These are phyloP conservation scores for Dendrobium nobile DNA, from an alignment of 106 monocot species.

Conservation along the genomic window DNA sequence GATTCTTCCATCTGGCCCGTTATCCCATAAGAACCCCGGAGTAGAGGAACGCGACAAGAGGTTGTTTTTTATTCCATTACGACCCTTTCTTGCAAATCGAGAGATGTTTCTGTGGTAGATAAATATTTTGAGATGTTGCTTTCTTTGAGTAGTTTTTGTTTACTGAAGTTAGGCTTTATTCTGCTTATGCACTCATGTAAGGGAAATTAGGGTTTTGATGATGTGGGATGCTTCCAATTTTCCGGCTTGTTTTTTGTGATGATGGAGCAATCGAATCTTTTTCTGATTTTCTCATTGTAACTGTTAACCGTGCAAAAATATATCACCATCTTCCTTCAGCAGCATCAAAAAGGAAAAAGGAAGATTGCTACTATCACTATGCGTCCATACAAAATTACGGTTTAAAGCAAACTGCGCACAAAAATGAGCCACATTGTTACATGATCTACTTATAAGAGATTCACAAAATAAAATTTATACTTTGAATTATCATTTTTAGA, in stretches of 20 bases:
- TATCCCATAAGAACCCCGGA: slow-evolving; percentile 63
- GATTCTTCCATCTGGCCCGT: slow-evolving; percentile 25
- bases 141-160: not conserved
- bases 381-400: too few relatives aligned
- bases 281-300: not conserved
- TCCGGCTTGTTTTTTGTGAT: not conserved
- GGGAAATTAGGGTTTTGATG: not conserved
- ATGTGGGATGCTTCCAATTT: not conserved
- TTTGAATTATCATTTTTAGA: too few relatives aligned
- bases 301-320: not conserved
- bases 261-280: not conserved
- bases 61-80: slow-evolving; percentile 18
- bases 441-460: too few relatives aligned
- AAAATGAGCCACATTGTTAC: too few relatives aligned
- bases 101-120: not conserved
- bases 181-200: not conserved
- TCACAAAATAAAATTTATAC: too few relatives aligned
- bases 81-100: not conserved
- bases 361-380: too few relatives aligned
- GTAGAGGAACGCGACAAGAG: slow-evolving; percentile 46
- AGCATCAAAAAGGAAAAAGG: too few relatives aligned
- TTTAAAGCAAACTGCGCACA: too few relatives aligned
- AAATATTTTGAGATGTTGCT: not conserved
- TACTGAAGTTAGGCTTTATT: not conserved
- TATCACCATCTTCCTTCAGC: too few relatives aligned